Base-by-base conservation (phyloP, 2,329 filamentous ascomycete genomes). In the Alternaria sp. region DNA sequence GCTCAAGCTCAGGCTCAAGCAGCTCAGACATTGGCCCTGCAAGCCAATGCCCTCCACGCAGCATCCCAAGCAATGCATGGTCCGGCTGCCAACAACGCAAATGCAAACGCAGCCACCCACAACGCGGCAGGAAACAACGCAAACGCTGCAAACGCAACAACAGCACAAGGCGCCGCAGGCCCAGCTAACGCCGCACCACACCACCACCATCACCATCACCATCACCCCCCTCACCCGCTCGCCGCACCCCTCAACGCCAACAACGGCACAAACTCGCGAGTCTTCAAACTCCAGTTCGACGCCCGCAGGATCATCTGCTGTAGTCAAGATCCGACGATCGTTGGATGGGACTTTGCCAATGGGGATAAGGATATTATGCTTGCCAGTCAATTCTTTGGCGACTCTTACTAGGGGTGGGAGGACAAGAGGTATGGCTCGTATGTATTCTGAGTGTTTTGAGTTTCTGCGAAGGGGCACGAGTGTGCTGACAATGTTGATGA, bases 231-330 rank as follows among this genome's bases (percentile, higher is more conserved):
- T 54, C 69, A 72, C 54, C 69, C 65, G 20, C 68, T 70, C 22
- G 67, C 66, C 14, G 69, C 63, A 14, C 69, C 65, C 5, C 63
- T 70, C 32, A 69, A 65, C 54, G 71, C 61, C 26, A 16, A 14
- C 32, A 36, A 16, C 5, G 32, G 12, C 14, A 16, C 32, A 7
- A 36, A 83, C 36, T 85, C 87, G 11, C 79, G 95, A 24, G 91
- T 99, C 3, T 99, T 98, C 83, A 99, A 99, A 79, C 84, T 98
- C 36, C 95, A 99, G 77, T 99, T 97, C 69, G 95, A 99, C 75
- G 92, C 93, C 1, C 87, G 93, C 22, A 89, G 94, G 70, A 96
- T 99, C 68, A 91, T 99, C 55, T 97, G 94, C 81, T 97, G 94
- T 76, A 95, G 91, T 65, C 94, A 98, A 77, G 93, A 95, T 57